Percentiles rank a stretch among this genome's conserved stretches.
These are phyloP conservation scores for Erythrobasidium hasegawianum DNA, from an alignment of 1,284 basidiomycete genomes.

Conservation along the genomic window DNA sequence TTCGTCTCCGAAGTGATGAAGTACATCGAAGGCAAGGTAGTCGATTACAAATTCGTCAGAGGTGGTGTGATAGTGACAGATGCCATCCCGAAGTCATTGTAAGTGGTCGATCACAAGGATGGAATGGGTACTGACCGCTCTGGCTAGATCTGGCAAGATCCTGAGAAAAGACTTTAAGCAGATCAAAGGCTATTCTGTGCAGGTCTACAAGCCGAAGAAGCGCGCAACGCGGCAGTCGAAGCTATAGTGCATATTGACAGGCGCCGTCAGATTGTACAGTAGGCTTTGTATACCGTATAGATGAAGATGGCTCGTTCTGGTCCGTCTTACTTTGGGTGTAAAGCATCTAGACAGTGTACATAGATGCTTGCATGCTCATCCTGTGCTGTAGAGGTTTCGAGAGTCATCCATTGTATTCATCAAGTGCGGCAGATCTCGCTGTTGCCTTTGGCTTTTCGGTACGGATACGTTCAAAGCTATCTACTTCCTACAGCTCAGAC, in stretches of 20 bases:
- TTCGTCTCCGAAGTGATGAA: constrained; percentile 27
- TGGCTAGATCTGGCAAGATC: constrained; percentile 28
- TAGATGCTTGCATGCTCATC: too few species aligned
- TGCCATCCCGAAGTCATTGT: constrained; percentile 33
- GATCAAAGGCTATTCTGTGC: constrained; percentile 19
- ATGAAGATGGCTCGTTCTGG: too few species aligned
- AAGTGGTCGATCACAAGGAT: neutral
- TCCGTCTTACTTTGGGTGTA: too few species aligned
- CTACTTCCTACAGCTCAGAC: constrained; percentile 1
- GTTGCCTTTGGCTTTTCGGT: too few species aligned
- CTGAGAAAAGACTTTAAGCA: constrained; percentile 30
- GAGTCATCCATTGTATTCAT: neutral
- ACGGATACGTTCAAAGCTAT: too few species aligned
- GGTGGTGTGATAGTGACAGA: constrained; percentile 24
- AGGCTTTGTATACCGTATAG: too few species aligned
- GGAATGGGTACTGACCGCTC: neutral
- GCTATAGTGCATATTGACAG: constrained; percentile 1
- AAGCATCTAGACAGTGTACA: too few species aligned
- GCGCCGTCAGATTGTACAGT: too few species aligned
- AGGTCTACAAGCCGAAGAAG: constrained; percentile 31
- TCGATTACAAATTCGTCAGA: constrained; percentile 31
- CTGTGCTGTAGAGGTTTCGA: neutral
- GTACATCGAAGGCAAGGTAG: constrained; percentile 23
- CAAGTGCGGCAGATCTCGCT: too few species aligned
- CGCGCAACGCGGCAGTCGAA: constrained; percentile 25